A percentile compares a stretch with the other conserved stretches of the same genome.
phyloP scores from a whole-genome alignment of 2,329 filamentous ascomycete species.

The Pseudocercospora macadamiae region DNA sequence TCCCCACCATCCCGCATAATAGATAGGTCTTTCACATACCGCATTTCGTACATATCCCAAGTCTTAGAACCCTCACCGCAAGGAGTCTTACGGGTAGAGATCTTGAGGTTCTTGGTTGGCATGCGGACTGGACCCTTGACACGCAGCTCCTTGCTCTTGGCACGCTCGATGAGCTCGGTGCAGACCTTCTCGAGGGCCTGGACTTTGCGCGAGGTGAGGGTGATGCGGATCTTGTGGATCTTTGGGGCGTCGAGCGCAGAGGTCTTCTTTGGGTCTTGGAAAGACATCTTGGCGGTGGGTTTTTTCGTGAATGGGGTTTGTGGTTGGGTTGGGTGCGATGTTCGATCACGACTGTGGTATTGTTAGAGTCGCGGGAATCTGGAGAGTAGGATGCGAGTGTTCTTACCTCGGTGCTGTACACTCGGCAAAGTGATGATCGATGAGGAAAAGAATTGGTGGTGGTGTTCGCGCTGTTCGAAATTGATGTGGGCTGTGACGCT shows the following conservation, averaged over 20 bases:
- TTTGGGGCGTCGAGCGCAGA: conserved; percentile 86
- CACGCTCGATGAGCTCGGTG: conserved; percentile 96
- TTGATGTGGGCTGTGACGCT: conserved; percentile 11
- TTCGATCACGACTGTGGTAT: conserved; percentile 53
- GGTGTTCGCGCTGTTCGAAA: conserved; percentile 18
- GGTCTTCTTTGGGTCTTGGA: conserved; percentile 90
- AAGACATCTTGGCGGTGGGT: conserved; percentile 71
- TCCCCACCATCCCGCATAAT: conserved; percentile 35
- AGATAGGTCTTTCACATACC: conserved; percentile 68
- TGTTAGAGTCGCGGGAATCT: conserved; percentile 18
- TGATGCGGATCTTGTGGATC: conserved; percentile 98
- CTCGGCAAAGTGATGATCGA: conserved; percentile 60
- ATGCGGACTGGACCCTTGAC: conserved; percentile 98
- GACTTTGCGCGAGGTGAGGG: conserved; percentile 93
- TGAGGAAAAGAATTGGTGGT: conserved; percentile 22
- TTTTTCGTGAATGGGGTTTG: conserved; percentile 29
- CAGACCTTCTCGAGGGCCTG: conserved; percentile 96
- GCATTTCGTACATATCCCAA: conserved; percentile 99
- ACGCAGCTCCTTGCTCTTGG: conserved; percentile 96
- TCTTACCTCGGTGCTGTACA: conserved; percentile 39
- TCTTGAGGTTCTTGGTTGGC: conserved; percentile 94
- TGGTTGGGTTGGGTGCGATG: conserved; percentile 35
- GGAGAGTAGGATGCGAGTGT: not conserved
- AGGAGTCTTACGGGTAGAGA: conserved; percentile 98
- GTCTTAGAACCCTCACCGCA: conserved; percentile 99